Evolutionary conservation across 164 flowering plant genomes (phyloP), one percentile per base, ranked within the genome.

Genomic region (Magnolia changhungtana): DNA sequence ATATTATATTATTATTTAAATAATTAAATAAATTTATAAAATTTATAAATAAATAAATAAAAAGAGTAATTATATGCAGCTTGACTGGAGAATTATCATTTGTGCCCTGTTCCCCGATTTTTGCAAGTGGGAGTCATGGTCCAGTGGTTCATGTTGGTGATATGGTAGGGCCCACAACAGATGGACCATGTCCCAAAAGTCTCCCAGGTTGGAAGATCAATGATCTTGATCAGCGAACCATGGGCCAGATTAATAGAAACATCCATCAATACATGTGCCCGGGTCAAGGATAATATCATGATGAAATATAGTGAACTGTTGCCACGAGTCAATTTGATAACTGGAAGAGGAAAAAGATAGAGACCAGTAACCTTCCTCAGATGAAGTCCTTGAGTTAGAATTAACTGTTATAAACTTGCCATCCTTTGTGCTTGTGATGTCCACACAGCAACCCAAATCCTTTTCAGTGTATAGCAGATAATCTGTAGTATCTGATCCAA

Each of bases 361-460:
- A 55, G 67, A 72, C 76, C 70, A 83, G 82, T 81, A 78, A 86
- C 90, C 89, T 92, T 88, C 98, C 98, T 96, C 98, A 18, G 99
- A 96, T 81, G 99, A 92, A 82, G 91, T 87, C 84, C 98, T 92
- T 79, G 99, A 93, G 79, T 91, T 96, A 76, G 96, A 93, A 86
- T 93, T 93, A 78, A 96, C 88, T 81, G 97, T 93, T 59, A 96
- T 84, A 80, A 88, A 95, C 83, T 89, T 92, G 71, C 98, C 95
- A 88, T 95, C 99, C 84, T 95, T 95, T 73, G 99, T 93, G 83
- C 87, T 87, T 50, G 99, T 83, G 74, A 96, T 91, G 82, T 96
- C 99, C 78, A 93, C 91, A 83, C 97, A 96, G 80, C 83, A 92
- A 67, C 81, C 81, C 24, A 92, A 71, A 83, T 92, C 94, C 74